A percentile compares a stretch with the other conserved stretches of the same genome.
Evolutionary conservation across 2,329 filamentous ascomycete species (phyloP).

Genomic region (Penicillium janthinellum): DNA sequence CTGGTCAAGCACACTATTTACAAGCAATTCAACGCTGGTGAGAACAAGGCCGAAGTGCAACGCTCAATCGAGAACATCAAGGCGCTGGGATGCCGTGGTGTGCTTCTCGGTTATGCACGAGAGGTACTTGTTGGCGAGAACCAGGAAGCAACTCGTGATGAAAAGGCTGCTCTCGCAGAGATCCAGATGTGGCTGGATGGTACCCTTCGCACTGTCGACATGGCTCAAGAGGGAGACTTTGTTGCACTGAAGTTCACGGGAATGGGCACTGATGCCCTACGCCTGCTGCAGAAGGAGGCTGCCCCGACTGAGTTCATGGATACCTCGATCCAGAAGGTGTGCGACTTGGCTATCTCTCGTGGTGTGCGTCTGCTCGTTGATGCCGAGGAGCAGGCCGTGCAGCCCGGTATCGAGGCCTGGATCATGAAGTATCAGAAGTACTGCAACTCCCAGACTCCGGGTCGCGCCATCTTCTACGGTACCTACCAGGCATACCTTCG

Average conservation of each 20-base stretch:
- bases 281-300: conserved; percentile 43
- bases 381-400: conserved; percentile 57
- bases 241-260: conserved; percentile 57
- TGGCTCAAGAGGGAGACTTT: conserved; percentile 55
- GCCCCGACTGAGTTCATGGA: conserved; percentile 46
- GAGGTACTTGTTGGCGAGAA: conserved; percentile 56
- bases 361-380: conserved; percentile 54
- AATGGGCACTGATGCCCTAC: conserved; percentile 48
- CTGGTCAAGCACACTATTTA: conserved; percentile 54
- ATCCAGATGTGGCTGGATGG: conserved; percentile 54
- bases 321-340: conserved; percentile 48
- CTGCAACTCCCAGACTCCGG: conserved; percentile 51
- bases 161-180: conserved; percentile 36
- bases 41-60: conserved; percentile 51
- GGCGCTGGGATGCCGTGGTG: conserved; percentile 54
- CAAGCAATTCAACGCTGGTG: conserved; percentile 60
- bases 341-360: conserved; percentile 45
- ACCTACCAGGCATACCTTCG: conserved; percentile 59
- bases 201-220: conserved; percentile 55
- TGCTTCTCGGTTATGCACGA: conserved; percentile 57
- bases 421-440: conserved; percentile 56
- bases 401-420: conserved; percentile 56
- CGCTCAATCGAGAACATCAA: conserved; percentile 51
- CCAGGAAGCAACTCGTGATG: conserved; percentile 32
- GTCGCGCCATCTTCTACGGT: conserved; percentile 55